Conservation (phyloP, 495 filamentous ascomycete genomes). For the Pyronema omphalodes region DNA sequence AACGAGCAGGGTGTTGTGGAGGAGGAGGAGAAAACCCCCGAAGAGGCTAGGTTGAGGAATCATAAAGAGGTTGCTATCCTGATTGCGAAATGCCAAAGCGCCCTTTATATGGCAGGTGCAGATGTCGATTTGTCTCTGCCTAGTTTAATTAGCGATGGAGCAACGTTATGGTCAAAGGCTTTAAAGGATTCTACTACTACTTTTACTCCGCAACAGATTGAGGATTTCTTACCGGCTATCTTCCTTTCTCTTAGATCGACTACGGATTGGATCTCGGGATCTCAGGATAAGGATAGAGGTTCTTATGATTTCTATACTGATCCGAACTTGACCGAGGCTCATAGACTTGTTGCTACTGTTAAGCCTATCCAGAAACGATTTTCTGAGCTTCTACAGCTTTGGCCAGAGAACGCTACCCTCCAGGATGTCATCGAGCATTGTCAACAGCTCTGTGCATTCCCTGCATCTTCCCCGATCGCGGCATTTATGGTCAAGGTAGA, state of each 20-base stretch:
- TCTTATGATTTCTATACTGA: conserved; percentile 82
- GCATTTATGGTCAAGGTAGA: conserved; percentile 69
- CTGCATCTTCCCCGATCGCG: conserved; percentile 69
- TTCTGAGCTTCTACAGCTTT: conserved; percentile 29
- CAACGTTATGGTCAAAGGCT: conserved; percentile 8
- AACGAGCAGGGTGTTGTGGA: conserved; percentile 19
- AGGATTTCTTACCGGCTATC: conserved; percentile 43
- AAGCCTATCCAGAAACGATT: conserved; percentile 50
- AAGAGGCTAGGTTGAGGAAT: conserved; percentile 21
- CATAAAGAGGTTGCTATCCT: conserved; percentile 32
- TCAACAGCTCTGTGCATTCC: conserved; percentile 51
- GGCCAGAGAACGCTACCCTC: conserved; percentile 58
- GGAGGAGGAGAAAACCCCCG: conserved; percentile 4
- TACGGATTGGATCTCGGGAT: conserved; percentile 34
- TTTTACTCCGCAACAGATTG: conserved; percentile 28
- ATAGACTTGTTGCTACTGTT: conserved; percentile 47
- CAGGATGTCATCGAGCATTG: conserved; percentile 57
- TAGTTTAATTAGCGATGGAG: conserved; percentile 11
- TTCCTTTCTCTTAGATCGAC: conserved; percentile 43
- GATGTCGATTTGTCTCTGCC: conserved; percentile 13
- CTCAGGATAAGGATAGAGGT: conserved; percentile 15
- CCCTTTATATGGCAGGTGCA: conserved; percentile 29
- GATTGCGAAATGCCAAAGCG: conserved; percentile 36
- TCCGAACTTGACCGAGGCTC: conserved; percentile 52
- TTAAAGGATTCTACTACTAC: conserved; percentile 15